Evolutionary conservation across 176 grass and related monocot species (phyloP).

Genomic region (Lolium perenne): DNA sequence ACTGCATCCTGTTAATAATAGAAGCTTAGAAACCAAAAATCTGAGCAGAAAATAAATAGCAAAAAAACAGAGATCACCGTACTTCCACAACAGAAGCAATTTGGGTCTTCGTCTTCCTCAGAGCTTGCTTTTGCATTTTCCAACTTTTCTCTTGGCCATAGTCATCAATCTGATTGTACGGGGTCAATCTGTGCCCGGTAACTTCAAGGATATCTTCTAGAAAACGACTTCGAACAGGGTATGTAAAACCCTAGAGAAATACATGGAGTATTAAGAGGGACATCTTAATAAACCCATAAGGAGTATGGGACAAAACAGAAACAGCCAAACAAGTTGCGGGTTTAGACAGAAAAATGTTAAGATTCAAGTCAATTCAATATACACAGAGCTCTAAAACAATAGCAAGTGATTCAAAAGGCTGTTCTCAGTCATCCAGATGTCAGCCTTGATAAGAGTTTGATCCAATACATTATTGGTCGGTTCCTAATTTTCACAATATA

Average conservation of each 20-base stretch:
- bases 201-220: slow-evolving; percentile 92
- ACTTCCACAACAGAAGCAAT: slow-evolving; percentile 97
- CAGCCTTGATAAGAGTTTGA: neutral
- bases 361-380: slow-evolving; percentile 7
- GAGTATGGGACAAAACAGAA: neutral
- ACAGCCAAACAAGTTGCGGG: slow-evolving; percentile 14
- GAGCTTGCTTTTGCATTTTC: slow-evolving; percentile 99
- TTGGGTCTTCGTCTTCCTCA: slow-evolving; percentile 91
- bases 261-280: slow-evolving; percentile 23
- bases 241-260: slow-evolving; percentile 85
- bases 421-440: neutral
- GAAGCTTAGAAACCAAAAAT: slow-evolving; percentile 37
- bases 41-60: slow-evolving; percentile 25
- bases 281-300: slow-evolving; percentile 6
- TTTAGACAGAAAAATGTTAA: slow-evolving; percentile 28
- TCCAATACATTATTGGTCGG: neutral
- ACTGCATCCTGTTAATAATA: slow-evolving; percentile 78
- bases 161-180: slow-evolving; percentile 99
- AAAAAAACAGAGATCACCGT: slow-evolving; percentile 34
- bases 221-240: slow-evolving; percentile 84
- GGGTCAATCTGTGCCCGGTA: slow-evolving; percentile 83
- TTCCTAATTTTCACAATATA: neutral
- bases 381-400: slow-evolving; percentile 21
- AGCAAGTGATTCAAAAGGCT: slow-evolving; percentile 1
- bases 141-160: slow-evolving; percentile 98